A percentile compares a stretch with the other conserved stretches of the same genome.
These are phyloP conservation scores for Leishmania tarentolae DNA, from an alignment of 208 protist species.

Conservation along the genomic window DNA sequence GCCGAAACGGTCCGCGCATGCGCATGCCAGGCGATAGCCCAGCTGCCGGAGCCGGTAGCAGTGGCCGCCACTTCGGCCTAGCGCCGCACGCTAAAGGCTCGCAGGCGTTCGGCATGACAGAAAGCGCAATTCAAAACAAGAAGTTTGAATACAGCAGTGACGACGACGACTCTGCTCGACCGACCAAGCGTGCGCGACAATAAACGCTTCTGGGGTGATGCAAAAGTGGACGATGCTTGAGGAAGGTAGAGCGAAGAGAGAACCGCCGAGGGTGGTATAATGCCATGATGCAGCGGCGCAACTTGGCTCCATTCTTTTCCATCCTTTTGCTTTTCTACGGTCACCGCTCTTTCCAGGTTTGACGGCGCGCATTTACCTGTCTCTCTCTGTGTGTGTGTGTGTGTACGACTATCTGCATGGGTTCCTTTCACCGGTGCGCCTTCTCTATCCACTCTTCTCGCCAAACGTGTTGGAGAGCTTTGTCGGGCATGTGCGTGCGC, in stretches of 20 bases:
- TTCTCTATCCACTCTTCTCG: background rate
- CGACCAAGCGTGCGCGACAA: slow-evolving; percentile 40
- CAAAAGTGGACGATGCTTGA: background rate
- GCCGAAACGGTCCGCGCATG: slow-evolving; percentile 41
- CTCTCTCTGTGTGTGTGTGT: background rate
- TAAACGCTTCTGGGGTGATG: background rate
- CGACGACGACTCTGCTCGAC: slow-evolving; percentile 42
- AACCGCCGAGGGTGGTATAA: background rate
- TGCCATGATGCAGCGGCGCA: background rate
- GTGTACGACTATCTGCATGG: background rate
- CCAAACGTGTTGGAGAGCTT: background rate
- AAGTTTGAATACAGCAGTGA: slow-evolving; percentile 72
- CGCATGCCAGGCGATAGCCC: slow-evolving; percentile 49
- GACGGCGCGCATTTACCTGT: background rate
- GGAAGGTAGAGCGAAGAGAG: background rate
- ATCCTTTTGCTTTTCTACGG: background rate
- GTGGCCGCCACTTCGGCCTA: slow-evolving; percentile 24
- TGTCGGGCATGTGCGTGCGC: background rate
- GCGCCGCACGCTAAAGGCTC: slow-evolving; percentile 29
- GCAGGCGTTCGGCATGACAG: slow-evolving; percentile 47
- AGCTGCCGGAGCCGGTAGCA: slow-evolving; percentile 25
- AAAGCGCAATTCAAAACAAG: slow-evolving; percentile 49
- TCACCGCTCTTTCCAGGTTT: background rate
- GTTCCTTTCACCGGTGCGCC: background rate
- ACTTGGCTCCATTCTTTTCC: background rate